phyloP scores from a whole-genome alignment of 805 yeast species.

The Monosporozyma solicola region DNA sequence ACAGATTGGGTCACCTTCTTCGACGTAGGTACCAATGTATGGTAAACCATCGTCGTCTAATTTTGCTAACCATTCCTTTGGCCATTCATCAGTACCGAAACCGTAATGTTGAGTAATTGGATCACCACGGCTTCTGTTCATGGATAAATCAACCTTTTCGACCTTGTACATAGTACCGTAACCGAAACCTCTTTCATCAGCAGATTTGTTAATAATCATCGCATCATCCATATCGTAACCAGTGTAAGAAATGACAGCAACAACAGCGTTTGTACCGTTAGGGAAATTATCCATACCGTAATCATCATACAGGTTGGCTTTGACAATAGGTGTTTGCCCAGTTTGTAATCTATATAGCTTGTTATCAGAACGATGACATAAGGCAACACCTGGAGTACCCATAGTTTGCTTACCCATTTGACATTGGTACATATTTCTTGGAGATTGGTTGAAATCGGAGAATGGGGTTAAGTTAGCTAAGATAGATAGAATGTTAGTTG shows the following conservation, averaged over 20 bases:
- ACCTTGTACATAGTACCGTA: conserved; percentile 95
- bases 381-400: conserved; percentile 99
- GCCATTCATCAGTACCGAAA: conserved; percentile 89
- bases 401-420: conserved; percentile 99
- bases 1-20: conserved; percentile 92
- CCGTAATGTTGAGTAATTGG: conserved; percentile 93
- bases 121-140: conserved; percentile 79
- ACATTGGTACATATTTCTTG: conserved; percentile 99
- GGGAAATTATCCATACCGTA: conserved; percentile 98
- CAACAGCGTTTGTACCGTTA: conserved; percentile 96
- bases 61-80: conserved; percentile 79
- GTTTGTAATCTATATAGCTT: conserved; percentile 85
- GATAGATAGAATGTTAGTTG: conserved; percentile 89
- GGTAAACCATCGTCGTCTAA: conserved; percentile 93
- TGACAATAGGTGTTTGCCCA: conserved; percentile 96
- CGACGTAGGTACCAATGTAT: conserved; percentile 72
- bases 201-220: conserved; percentile 94
- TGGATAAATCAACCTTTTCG: conserved; percentile 77
- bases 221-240: conserved; percentile 99
- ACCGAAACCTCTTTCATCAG: conserved; percentile 96
- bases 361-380: conserved; percentile 87
- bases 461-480: conserved; percentile 96
- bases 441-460: conserved; percentile 97
- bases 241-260: conserved; percentile 96
- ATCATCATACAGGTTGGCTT: conserved; percentile 86